Percentiles rank a stretch among this genome's conserved stretches.
These are phyloP conservation scores for Trichoderma sp. DNA, from an alignment of 2,329 filamentous ascomycete genomes.

Conservation along the genomic window DNA sequence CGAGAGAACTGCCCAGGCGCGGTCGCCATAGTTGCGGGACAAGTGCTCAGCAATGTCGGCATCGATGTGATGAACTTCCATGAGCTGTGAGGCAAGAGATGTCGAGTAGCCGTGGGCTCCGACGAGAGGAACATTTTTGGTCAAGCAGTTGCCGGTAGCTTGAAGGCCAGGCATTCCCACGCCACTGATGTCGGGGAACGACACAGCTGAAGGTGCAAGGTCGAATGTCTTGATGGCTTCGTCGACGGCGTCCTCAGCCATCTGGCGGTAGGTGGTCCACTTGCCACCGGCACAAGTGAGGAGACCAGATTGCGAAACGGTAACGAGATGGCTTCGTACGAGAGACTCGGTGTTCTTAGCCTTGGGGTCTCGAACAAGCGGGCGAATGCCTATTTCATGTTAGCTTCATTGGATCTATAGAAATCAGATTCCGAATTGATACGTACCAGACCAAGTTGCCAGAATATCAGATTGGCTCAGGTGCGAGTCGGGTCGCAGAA, in stretches of 20 bases:
- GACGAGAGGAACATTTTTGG: conserved; percentile 71
- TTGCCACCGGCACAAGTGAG: conserved; percentile 83
- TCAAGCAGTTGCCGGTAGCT: conserved; percentile 74
- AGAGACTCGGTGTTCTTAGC: conserved; percentile 82
- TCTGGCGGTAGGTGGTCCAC: conserved; percentile 88
- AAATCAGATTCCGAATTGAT: not conserved
- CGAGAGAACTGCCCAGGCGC: conserved; percentile 69
- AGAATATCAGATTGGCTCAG: conserved; percentile 76
- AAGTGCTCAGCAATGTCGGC: conserved; percentile 49
- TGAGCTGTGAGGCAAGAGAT: conserved; percentile 41
- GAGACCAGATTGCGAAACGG: conserved; percentile 73
- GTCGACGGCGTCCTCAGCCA: conserved; percentile 85
- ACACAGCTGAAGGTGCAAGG: conserved; percentile 57
- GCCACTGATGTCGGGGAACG: conserved; percentile 68
- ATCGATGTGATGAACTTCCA: conserved; percentile 45
- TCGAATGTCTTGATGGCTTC: conserved; percentile 71
- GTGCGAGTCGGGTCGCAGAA: conserved; percentile 74
- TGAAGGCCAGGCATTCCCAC: conserved; percentile 52
- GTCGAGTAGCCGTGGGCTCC: conserved; percentile 72
- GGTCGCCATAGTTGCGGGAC: conserved; percentile 51
- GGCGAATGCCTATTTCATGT: conserved; percentile 61
- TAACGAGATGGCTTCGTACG: conserved; percentile 80
- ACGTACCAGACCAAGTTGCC: conserved; percentile 76
- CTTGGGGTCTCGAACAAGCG: conserved; percentile 78
- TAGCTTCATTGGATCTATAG: conserved; percentile 27